phyloP scores from a whole-genome alignment of 176 grass and related monocot species.

The Carex kokanica region DNA sequence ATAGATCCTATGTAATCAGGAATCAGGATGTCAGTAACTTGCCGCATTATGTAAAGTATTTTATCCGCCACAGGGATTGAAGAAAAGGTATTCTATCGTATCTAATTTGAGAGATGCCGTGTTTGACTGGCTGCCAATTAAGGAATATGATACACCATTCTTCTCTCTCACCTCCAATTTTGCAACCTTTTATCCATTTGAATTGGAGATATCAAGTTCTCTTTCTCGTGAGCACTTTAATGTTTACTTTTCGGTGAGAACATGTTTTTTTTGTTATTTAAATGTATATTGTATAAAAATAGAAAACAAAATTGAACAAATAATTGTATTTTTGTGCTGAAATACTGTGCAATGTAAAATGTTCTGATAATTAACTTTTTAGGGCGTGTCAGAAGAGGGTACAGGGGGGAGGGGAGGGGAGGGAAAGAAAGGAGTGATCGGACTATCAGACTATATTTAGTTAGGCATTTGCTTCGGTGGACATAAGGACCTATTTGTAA shows the following conservation, averaged over 20 bases:
- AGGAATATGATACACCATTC: not conserved
- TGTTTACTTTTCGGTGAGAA: not conserved
- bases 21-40: not conserved
- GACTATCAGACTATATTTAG: too few species aligned
- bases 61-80: not conserved
- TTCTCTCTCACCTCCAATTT: constrained; percentile 2
- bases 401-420: too few species aligned
- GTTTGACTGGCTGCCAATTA: constrained; percentile 4
- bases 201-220: not conserved
- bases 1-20: too few species aligned
- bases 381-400: too few species aligned
- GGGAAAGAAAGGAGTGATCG: too few species aligned
- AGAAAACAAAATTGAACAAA: not conserved
- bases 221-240: not conserved
- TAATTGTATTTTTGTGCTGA: not conserved
- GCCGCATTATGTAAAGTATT: not conserved
- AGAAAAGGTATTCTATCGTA: not conserved
- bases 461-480: too few species aligned
- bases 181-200: not conserved
- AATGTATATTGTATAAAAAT: not conserved
- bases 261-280: not conserved
- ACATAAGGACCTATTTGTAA: too few species aligned
- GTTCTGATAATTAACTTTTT: too few species aligned
- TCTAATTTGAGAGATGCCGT: constrained; percentile 22
- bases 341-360: not conserved